Evolutionary conservation across 2,329 filamentous ascomycete species (phyloP).

Genomic region (Neopestalotiopsis clavispora): DNA sequence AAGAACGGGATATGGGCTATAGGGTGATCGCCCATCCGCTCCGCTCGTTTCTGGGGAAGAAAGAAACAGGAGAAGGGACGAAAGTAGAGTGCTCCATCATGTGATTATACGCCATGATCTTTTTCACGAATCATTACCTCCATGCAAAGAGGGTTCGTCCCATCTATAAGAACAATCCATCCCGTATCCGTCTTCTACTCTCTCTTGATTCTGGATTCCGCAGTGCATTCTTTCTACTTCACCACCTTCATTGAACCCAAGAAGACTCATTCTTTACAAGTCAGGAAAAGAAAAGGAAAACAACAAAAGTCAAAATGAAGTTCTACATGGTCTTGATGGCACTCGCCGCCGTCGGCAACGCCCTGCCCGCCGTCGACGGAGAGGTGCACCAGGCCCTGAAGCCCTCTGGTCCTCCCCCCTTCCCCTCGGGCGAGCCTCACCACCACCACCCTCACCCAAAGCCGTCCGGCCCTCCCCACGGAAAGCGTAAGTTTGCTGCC

Average conservation of each 20-base stretch:
- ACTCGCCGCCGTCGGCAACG: slow-evolving; percentile 5
- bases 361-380: slow-evolving; percentile 2
- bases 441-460: slow-evolving; percentile 6
- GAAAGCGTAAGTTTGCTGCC: background rate
- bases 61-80: background rate
- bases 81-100: background rate
- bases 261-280: background rate
- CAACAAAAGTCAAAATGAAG: slow-evolving; percentile 10
- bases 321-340: slow-evolving; percentile 2
- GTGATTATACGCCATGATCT: background rate
- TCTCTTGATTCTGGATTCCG: background rate
- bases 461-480: background rate
- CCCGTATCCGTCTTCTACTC: background rate
- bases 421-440: background rate
- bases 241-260: background rate
- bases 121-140: no score
- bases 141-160: background rate
- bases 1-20: slow-evolving; percentile 8
- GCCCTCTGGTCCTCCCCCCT: background rate
- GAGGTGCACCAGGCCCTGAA: background rate
- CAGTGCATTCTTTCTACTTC: background rate
- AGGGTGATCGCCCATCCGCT: background rate
- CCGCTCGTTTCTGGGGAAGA: background rate
- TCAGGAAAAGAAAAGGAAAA: background rate
- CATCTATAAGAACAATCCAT: background rate